phyloP scores from a whole-genome alignment of 768 basidiomycete species.

The Chiua virens region DNA sequence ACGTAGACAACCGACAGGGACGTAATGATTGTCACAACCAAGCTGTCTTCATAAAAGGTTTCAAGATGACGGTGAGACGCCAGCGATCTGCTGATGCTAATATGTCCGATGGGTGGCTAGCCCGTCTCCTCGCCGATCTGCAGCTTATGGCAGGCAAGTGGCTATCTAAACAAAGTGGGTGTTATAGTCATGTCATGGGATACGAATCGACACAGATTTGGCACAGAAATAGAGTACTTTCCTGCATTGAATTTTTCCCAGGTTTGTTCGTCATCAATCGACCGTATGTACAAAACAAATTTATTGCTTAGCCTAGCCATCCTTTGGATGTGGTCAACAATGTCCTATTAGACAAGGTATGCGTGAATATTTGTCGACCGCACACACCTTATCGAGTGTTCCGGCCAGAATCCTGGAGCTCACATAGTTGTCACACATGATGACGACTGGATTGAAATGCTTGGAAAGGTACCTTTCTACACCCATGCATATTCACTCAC shows the following conservation, averaged over 20 bases:
- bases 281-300: neutral
- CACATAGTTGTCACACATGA: slow-evolving; percentile 12
- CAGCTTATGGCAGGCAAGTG: too few species aligned
- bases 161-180: too few species aligned
- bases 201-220: too few species aligned
- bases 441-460: slow-evolving; percentile 1
- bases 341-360: slow-evolving; percentile 3
- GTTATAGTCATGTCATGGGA: too few species aligned
- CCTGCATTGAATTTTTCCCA: neutral
- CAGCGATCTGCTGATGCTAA: too few species aligned
- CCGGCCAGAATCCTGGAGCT: neutral
- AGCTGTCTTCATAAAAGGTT: slow-evolving; percentile 16
- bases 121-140: too few species aligned
- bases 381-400: neutral
- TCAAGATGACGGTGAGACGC: slow-evolving; percentile 10
- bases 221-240: neutral
- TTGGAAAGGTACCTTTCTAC: neutral
- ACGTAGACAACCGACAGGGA: too few species aligned
- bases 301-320: slow-evolving; percentile 1
- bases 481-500: neutral
- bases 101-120: too few species aligned
- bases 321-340: slow-evolving; percentile 6
- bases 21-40: slow-evolving; percentile 7
- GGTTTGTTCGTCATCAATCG: neutral
- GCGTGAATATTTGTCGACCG: neutral